A percentile compares a stretch with the other conserved stretches of the same genome.
phyloP scores from a whole-genome alignment of 805 yeast species.

The Pichia cephalocereana region DNA sequence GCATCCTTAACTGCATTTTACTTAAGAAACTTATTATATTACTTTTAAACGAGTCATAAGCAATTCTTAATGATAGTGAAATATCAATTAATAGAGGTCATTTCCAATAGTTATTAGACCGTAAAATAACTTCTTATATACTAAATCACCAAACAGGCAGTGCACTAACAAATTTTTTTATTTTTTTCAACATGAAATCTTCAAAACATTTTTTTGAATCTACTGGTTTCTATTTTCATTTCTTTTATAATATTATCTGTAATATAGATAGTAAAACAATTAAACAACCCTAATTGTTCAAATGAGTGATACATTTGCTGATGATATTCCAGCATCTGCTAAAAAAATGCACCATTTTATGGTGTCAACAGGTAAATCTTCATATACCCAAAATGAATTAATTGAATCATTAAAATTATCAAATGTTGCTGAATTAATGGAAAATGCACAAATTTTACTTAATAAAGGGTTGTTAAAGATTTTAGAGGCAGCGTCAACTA shows the following conservation, averaged over 20 bases:
- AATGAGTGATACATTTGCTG: slow-evolving; percentile 7
- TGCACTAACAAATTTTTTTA: neutral
- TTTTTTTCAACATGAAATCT: neutral
- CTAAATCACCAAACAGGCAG: too few relatives aligned
- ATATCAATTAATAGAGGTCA: too few relatives aligned
- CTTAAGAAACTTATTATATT: too few relatives aligned
- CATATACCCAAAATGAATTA: slow-evolving; percentile 65
- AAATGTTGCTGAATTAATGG: slow-evolving; percentile 34
- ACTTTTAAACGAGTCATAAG: too few relatives aligned
- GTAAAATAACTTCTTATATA: too few relatives aligned
- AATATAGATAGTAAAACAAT: too few relatives aligned
- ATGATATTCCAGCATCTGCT: slow-evolving; percentile 30
- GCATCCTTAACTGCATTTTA: too few relatives aligned
- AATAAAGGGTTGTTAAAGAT: slow-evolving; percentile 52
- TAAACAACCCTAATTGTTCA: too few relatives aligned
- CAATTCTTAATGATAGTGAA: too few relatives aligned
- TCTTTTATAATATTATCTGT: neutral
- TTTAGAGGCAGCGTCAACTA: slow-evolving; percentile 42
- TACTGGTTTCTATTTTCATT: too few relatives aligned
- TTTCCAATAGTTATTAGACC: too few relatives aligned
- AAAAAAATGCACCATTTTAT: slow-evolving; percentile 52
- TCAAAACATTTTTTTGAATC: too few relatives aligned
- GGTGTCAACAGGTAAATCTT: slow-evolving; percentile 40
- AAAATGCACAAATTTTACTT: slow-evolving; percentile 35
- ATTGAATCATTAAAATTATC: slow-evolving; percentile 36